Evolutionary conservation across 2,329 filamentous ascomycete genomes (phyloP).

Genomic region (Bipolaris zeicola): DNA sequence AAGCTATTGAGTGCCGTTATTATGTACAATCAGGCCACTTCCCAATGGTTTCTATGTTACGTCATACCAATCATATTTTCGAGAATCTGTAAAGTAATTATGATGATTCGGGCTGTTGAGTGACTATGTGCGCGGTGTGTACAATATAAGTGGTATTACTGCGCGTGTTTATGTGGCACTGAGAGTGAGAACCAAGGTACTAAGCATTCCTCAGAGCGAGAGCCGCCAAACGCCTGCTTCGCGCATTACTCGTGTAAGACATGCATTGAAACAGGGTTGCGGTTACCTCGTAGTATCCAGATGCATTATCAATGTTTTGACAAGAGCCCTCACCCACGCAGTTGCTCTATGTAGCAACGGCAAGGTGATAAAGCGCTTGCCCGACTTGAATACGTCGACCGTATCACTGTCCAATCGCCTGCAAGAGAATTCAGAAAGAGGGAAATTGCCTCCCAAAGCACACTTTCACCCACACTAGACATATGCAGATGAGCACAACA

Average conservation of each 20-base stretch:
- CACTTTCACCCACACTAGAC: neutral
- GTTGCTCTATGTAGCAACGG: no score
- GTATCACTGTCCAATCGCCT: neutral
- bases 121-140: neutral
- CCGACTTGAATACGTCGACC: neutral
- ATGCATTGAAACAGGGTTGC: no score
- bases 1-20: neutral
- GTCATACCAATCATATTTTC: neutral
- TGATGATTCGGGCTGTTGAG: neutral
- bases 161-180: neutral
- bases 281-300: no score
- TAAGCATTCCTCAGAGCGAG: neutral
- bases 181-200: neutral
- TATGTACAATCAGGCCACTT: neutral
- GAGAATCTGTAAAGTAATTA: neutral
- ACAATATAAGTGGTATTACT: neutral
- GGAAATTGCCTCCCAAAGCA: neutral
- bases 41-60: neutral
- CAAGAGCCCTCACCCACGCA: no score
- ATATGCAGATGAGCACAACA: neutral
- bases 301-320: no score
- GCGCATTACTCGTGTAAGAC: neutral
- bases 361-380: no score
- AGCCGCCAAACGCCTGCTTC: neutral
- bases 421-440: neutral